These are phyloP conservation scores for Conoideocrella luteorostrata DNA, from an alignment of 2,329 filamentous ascomycete genomes.

Conservation along the genomic window DNA sequence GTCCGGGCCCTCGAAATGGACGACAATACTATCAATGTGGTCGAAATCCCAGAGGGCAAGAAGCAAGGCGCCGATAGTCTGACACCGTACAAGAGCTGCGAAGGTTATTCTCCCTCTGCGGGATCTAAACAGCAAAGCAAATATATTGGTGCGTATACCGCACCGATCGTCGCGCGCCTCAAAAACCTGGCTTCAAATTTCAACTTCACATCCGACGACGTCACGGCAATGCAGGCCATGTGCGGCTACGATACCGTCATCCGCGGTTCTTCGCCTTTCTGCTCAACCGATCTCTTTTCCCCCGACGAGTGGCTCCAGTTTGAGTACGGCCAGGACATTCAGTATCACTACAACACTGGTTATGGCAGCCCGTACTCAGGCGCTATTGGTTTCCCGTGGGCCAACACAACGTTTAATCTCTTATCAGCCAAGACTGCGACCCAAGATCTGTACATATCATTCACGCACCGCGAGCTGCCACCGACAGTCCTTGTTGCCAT, in stretches of 20 bases:
- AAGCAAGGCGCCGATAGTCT: conserved; percentile 52
- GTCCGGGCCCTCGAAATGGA: conserved; percentile 49
- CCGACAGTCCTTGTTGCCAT: conserved; percentile 61
- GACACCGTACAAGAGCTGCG: conserved; percentile 60
- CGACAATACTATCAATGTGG: conserved; percentile 46
- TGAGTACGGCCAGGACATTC: conserved; percentile 58
- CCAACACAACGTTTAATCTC: conserved; percentile 52
- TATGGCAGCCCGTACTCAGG: conserved; percentile 55
- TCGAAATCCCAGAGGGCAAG: conserved; percentile 49
- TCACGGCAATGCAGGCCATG: conserved; percentile 60
- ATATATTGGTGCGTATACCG: conserved; percentile 50
- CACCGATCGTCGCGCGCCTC: conserved; percentile 52
- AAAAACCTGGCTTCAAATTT: conserved; percentile 47
- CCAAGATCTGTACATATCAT: conserved; percentile 60
- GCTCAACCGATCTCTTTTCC: conserved; percentile 51
- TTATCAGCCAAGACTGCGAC: conserved; percentile 32
- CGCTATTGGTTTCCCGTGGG: conserved; percentile 58
- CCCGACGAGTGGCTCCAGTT: conserved; percentile 60
- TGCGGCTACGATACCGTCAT: conserved; percentile 63
- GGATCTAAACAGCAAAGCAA: conserved; percentile 48
- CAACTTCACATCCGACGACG: conserved; percentile 57
- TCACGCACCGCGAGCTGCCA: conserved; percentile 63
- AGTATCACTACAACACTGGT: conserved; percentile 60
- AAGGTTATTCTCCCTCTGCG: conserved; percentile 51
- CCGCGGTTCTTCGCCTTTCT: conserved; percentile 54